Evolutionary conservation across 306 rosid species (phyloP).

Genomic region (Pachyrhizus erosus): DNA sequence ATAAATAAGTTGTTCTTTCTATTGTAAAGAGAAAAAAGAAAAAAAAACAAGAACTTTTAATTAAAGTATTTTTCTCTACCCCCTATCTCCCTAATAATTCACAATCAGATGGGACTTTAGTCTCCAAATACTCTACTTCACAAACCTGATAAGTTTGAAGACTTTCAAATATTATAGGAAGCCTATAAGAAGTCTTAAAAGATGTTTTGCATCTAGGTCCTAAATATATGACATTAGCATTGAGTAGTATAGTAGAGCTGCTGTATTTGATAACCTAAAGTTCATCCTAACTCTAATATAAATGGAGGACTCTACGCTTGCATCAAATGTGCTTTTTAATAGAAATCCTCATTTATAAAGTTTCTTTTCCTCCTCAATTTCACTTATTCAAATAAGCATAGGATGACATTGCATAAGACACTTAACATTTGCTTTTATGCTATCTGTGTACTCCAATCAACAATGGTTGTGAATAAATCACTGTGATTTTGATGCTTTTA

Average conservation of each 20-base stretch:
- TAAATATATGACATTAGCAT: background rate
- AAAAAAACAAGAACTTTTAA: no score
- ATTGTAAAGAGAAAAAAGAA: no score
- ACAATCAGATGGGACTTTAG: no score
- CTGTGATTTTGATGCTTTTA: background rate
- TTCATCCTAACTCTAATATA: background rate
- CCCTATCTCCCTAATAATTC: no score
- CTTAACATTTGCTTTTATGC: background rate
- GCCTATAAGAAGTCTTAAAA: no score
- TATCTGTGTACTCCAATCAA: background rate
- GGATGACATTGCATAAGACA: background rate
- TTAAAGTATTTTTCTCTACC: no score
- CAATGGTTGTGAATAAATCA: background rate
- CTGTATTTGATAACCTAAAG: background rate
- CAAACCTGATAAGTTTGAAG: no score
- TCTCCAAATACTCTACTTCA: no score
- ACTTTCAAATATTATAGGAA: no score
- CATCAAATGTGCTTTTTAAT: background rate
- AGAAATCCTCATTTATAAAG: background rate
- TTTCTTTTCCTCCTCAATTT: background rate
- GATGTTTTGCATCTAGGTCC: background rate
- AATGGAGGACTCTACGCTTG: background rate
- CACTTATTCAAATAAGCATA: background rate
- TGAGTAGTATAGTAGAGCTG: background rate
- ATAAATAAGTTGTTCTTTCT: no score